Base-by-base conservation (phyloP, 495 filamentous ascomycete genomes). In the Gamarada debralockiae region DNA sequence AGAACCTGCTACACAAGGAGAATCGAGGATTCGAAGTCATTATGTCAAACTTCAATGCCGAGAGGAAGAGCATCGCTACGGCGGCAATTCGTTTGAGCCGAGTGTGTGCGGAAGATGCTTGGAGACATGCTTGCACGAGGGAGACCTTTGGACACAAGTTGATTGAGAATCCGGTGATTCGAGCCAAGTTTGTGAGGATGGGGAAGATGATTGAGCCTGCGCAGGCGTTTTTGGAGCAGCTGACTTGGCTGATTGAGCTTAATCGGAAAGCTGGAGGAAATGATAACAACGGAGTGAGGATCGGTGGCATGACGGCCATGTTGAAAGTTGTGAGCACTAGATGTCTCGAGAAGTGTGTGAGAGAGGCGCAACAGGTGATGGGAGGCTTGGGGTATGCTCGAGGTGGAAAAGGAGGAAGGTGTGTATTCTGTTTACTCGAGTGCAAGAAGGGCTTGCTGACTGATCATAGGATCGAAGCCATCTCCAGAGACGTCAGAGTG, bases 1-100 rank as follows among this genome's bases (percentile, higher is more conserved):
- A 67, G 17, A 67, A 76, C 44, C 60, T 73, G 0, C 65, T 78
- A 3, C 70, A 71, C 10, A 62, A 69, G 44, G 74, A 76, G 53
- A 75, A 76, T 53, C 67, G 70, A 17, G 74, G 74, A 1, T 78
- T 78, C 50, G 64, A 67, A 14, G 62, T 75, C 2, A 74, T 78
- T 52, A 75, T 78, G 74, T 75, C 38, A 68, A 74, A 76, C 56
- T 76, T 77, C 57, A 75, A 78, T 43, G 65, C 73, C 7, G 74
- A 76, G 50, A 68, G 74, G 1, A 67, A 74, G 8, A 52, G 59
- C 10, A 64, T 78, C 10, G 70, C 73, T 3, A 73, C 69, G 20
- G 64, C 70, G 24, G 67, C 70, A 7, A 57, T 75, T 5, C 62
- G 73, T 6, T 56, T 75, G n/a, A 69, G 72, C 14, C 68, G 74